Conservation (phyloP, 176 grass and related monocot genomes). For the Oryza officinalis region DNA sequence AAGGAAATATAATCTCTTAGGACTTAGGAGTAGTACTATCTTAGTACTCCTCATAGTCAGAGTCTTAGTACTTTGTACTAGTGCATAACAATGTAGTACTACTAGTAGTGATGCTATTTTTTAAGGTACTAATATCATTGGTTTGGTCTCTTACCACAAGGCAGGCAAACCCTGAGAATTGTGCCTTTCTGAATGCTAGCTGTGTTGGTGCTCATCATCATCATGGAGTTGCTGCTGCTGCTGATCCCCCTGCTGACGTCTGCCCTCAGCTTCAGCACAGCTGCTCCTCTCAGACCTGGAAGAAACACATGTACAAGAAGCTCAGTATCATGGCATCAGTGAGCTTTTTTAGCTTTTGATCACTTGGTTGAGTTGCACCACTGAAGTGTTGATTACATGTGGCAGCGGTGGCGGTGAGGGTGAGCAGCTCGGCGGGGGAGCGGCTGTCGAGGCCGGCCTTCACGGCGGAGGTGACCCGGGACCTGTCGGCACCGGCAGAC, state of each 20-base stretch:
- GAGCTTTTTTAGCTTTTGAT: not conserved
- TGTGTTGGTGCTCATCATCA: slow-evolving; percentile 49
- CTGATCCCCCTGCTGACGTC: slow-evolving; percentile 33
- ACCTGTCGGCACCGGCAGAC: slow-evolving; percentile 48
- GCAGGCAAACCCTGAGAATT: slow-evolving; percentile 53
- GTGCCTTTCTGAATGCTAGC: slow-evolving; percentile 65
- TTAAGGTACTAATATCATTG: not conserved
- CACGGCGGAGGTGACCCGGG: slow-evolving; percentile 56
- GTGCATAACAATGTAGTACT: not conserved
- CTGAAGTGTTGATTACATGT: slow-evolving; percentile 52
- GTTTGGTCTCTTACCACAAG: slow-evolving; percentile 62
- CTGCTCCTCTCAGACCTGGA: slow-evolving; percentile 74
- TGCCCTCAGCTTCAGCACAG: slow-evolving; percentile 66
- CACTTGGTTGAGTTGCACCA: not conserved
- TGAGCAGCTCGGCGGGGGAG: slow-evolving; percentile 59
- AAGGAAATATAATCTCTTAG: not conserved
- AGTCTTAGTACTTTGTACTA: not conserved
- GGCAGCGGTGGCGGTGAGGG: slow-evolving; percentile 71
- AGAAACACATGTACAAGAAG: not conserved
- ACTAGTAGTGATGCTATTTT: not conserved
- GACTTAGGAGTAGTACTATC: not conserved
- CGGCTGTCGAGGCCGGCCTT: slow-evolving; percentile 54
- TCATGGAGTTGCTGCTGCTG: slow-evolving; percentile 14
- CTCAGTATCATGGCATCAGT: not conserved
- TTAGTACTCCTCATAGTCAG: not conserved